These are phyloP conservation scores for Carnegiea gigantea DNA, from an alignment of 179 eudicot genomes.

Conservation along the genomic window DNA sequence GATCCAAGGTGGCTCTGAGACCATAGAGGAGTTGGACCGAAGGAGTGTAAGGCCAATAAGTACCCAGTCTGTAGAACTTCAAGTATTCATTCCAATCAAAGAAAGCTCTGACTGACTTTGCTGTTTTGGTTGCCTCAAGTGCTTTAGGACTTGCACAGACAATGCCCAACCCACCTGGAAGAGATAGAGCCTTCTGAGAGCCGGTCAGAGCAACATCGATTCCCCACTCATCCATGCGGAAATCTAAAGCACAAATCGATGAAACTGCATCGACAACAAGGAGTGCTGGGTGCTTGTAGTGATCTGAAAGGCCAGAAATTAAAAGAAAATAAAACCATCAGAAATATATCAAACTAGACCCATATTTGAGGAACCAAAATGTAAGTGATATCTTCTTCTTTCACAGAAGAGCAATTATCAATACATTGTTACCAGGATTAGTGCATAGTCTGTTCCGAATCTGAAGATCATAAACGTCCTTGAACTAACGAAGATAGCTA, in stretches of 20 bases:
- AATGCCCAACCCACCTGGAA: constrained; percentile 91
- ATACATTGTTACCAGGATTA: too few species aligned
- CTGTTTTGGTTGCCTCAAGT: constrained; percentile 75
- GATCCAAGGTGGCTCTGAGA: constrained; percentile 82
- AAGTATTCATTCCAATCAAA: constrained; percentile 97
- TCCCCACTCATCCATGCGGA: constrained; percentile 99
- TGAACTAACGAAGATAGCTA: too few species aligned
- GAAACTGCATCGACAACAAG: constrained; percentile 94
- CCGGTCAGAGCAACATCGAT: constrained; percentile 95
- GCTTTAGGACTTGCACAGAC: constrained; percentile 95
- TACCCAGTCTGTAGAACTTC: constrained; percentile 88
- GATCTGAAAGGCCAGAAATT: constrained; percentile 46
- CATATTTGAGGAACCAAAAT: too few species aligned
- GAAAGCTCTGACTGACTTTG: constrained; percentile 87
- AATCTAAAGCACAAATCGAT: constrained; percentile 94
- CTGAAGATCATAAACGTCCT: too few species aligned
- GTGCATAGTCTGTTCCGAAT: too few species aligned
- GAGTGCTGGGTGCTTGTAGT: constrained; percentile 93
- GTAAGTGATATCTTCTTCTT: too few species aligned
- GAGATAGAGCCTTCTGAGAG: constrained; percentile 95
- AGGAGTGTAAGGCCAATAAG: constrained; percentile 98
- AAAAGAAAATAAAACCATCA: too few species aligned
- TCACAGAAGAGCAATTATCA: too few species aligned
- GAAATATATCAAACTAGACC: too few species aligned
- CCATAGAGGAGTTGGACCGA: constrained; percentile 94